phyloP scores from a whole-genome alignment of 345 rosid species.

The Populus ilicifolia region DNA sequence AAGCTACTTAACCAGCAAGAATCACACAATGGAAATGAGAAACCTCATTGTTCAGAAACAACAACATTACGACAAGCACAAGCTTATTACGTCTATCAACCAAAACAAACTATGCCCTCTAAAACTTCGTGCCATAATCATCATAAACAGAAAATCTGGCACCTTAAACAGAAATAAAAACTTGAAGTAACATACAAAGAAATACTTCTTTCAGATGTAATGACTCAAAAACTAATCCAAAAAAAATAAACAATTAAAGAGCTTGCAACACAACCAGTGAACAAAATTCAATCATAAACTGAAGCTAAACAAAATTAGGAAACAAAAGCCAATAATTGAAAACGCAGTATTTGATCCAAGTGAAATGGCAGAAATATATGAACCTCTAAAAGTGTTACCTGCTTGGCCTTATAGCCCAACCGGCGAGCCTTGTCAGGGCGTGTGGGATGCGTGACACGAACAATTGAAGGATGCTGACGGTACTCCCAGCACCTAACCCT shows the following conservation, averaged over 20 bases:
- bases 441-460: constrained; percentile 77
- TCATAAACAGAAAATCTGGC: background rate
- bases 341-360: too few relatives aligned
- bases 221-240: too few relatives aligned
- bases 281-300: too few relatives aligned
- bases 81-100: background rate
- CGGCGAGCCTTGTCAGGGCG: constrained; percentile 98
- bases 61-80: background rate
- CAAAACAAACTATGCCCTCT: background rate
- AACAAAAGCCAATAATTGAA: too few relatives aligned
- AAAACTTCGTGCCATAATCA: background rate
- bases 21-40: background rate
- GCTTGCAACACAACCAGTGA: too few relatives aligned
- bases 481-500: constrained; percentile 99
- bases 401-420: constrained; percentile 96
- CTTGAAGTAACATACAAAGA: background rate
- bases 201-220: background rate
- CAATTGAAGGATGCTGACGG: constrained; percentile 91
- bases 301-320: too few relatives aligned
- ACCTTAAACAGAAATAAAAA: background rate
- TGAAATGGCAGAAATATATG: too few relatives aligned
- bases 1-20: constrained; percentile 30
- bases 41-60: background rate
- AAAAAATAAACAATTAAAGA: too few relatives aligned
- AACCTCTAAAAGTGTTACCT: constrained; percentile 52